Base-by-base conservation (phyloP, 2,329 filamentous ascomycete genomes). In the Metarhizium sp. region DNA sequence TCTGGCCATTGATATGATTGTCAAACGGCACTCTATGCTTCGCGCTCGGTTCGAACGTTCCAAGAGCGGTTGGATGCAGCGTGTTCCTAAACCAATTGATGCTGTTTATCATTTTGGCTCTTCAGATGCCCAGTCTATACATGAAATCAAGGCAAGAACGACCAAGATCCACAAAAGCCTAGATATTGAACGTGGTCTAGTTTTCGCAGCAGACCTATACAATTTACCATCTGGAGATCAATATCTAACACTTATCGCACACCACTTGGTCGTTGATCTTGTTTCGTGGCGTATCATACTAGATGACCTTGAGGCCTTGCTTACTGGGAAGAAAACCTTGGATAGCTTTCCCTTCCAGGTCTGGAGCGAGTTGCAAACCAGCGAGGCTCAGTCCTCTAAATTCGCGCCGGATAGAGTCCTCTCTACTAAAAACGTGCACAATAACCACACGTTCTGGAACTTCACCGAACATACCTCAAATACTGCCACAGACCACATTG, bases 221-320 rank as follows among this genome's bases (percentile, higher is more conserved):
- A 49, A 11, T 2, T 14, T 52, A 10, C 42, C 49, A 10, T 18
- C 54, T 1, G 52, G 54, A 6, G 29, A 60, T 13, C 67, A 69
- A 36, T 48, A 62, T 2, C 45, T 71, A 0, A 71, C 66, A 4
- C 51, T 74, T 7, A 61, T 66, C 5, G 67, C 63, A 2, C 71
- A 73, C 13, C 71, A 74, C 55, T 61, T 73, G 0, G 66, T 72
- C 2, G 67, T 77, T n/a, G 75, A 77, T 53, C 61, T 77, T 6
- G 72, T 77, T 1, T 74, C 73, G 0, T 78, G 75, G 75, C 65
- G 72, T 6, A 65, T 74, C 6, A 63, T 78, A 3, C 60, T 76
- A 0, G 69, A 73, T 36, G 74, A 78, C 50, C 63, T 78, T 0
- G 73, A 77, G 55, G 64, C 66, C 4, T 56, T 71, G 0, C 60